Percentiles rank a stretch among this genome's conserved stretches.
Conservation (phyloP, 331 rosid genomes). For the Spiraea crenata region DNA sequence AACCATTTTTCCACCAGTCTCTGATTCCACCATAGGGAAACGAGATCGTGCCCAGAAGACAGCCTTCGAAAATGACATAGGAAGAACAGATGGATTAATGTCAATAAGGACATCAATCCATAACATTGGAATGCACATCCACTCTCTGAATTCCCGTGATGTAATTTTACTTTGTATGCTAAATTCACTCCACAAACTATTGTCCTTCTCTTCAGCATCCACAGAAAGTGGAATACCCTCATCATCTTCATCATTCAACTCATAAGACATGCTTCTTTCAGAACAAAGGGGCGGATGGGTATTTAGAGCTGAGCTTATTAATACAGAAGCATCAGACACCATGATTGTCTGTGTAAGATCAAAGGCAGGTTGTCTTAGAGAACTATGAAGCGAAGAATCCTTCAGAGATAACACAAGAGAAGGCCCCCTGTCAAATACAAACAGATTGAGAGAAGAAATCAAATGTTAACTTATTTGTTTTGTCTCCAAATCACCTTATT, state of each 20-base stretch:
- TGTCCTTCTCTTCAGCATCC: constrained; percentile 50
- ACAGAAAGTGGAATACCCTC: constrained; percentile 33
- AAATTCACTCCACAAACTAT: constrained; percentile 71
- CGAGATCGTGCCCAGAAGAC: constrained; percentile 90
- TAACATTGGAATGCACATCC: constrained; percentile 99
- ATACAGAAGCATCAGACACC: constrained; percentile 83
- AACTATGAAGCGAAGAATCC: constrained; percentile 87
- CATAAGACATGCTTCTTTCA: constrained; percentile 33
- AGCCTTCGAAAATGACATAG: constrained; percentile 86
- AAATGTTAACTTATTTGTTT: background rate
- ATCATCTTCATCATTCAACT: constrained; percentile 52
- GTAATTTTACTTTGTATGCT: constrained; percentile 56
- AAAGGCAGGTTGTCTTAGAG: constrained; percentile 94
- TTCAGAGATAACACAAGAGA: constrained; percentile 83
- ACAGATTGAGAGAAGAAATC: constrained; percentile 2
- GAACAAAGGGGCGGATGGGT: constrained; percentile 33
- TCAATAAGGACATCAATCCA: constrained; percentile 85
- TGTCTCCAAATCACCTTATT: background rate
- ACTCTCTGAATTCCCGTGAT: constrained; percentile 60
- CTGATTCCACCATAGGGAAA: constrained; percentile 79
- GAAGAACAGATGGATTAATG: constrained; percentile 62
- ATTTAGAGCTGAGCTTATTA: constrained; percentile 56
- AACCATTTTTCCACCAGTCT: constrained; percentile 48
- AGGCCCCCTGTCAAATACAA: constrained; percentile 84
- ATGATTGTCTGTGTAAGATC: constrained; percentile 82